Evolutionary conservation across 305 asterid species (phyloP).

Genomic region (Solanum hybrid): DNA sequence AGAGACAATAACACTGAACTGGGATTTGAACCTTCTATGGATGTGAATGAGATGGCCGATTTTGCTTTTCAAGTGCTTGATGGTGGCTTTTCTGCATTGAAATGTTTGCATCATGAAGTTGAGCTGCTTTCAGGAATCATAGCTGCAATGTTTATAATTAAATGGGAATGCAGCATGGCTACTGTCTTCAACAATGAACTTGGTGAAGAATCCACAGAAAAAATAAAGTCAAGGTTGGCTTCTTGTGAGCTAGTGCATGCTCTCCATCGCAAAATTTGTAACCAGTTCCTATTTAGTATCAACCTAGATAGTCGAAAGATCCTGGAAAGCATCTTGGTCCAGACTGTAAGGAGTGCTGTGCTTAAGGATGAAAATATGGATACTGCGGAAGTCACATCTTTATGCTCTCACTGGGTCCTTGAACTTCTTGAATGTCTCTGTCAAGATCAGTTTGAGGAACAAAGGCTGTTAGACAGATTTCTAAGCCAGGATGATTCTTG

Average conservation of each 20-base stretch:
- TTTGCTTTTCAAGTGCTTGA: slow-evolving; percentile 71
- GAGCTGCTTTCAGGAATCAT: slow-evolving; percentile 57
- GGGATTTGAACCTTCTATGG: slow-evolving; percentile 33
- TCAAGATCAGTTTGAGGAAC: slow-evolving; percentile 67
- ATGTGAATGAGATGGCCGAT: slow-evolving; percentile 48
- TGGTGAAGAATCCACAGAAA: slow-evolving; percentile 33
- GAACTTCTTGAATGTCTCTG: slow-evolving; percentile 59
- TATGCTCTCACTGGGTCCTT: slow-evolving; percentile 64
- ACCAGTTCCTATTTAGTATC: slow-evolving; percentile 38
- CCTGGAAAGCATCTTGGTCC: slow-evolving; percentile 52
- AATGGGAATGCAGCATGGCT: slow-evolving; percentile 71
- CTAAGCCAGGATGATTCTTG: slow-evolving; percentile 53
- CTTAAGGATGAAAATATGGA: slow-evolving; percentile 38
- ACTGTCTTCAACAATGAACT: slow-evolving; percentile 32
- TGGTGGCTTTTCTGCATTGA: slow-evolving; percentile 62
- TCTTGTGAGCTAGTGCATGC: slow-evolving; percentile 54
- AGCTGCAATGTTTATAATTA: slow-evolving; percentile 57
- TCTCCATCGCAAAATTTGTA: slow-evolving; percentile 36
- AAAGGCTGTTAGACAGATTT: slow-evolving; percentile 59
- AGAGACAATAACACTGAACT: slow-evolving; percentile 23
- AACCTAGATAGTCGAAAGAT: slow-evolving; percentile 24
- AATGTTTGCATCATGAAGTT: slow-evolving; percentile 37
- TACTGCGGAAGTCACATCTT: slow-evolving; percentile 43
- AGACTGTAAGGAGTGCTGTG: slow-evolving; percentile 39
- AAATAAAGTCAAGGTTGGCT: slow-evolving; percentile 41